These are phyloP conservation scores for Lasiodiplodia sp. DNA, from an alignment of 2,329 filamentous ascomycete species.

Conservation along the genomic window DNA sequence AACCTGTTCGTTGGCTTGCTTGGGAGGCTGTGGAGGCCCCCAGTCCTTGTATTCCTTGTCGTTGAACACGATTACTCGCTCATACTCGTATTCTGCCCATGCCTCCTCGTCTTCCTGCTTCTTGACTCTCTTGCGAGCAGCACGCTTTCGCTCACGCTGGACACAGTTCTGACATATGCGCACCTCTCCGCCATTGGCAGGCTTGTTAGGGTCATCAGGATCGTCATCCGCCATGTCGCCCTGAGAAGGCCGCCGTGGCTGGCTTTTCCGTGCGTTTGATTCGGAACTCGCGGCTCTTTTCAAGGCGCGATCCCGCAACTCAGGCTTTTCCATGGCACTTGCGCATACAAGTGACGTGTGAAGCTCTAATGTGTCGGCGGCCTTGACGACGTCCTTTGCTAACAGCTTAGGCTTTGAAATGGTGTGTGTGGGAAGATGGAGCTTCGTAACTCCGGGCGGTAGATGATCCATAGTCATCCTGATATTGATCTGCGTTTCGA, in stretches of 20 bases:
- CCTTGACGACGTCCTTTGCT: constrained; percentile 73
- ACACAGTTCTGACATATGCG: constrained; percentile 93
- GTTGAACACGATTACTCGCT: constrained; percentile 52
- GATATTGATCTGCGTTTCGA: constrained; percentile 95
- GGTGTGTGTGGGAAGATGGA: constrained; percentile 87
- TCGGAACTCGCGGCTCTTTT: constrained; percentile 60
- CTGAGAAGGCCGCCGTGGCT: constrained; percentile 43
- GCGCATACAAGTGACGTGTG: constrained; percentile 87
- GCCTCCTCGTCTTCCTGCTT: constrained; percentile 90
- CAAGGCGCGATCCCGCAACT: constrained; percentile 72
- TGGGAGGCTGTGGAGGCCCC: constrained; percentile 24
- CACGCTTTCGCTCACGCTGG: constrained; percentile 86
- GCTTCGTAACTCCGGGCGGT: constrained; percentile 75
- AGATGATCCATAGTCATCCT: constrained; percentile 79
- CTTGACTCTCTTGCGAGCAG: constrained; percentile 90
- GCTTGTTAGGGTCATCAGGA: constrained; percentile 72
- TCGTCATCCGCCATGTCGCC: constrained; percentile 53
- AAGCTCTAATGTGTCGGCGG: constrained; percentile 79
- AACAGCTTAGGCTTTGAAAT: constrained; percentile 95
- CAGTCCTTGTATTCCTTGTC: constrained; percentile 47
- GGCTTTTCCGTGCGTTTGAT: constrained; percentile 43
- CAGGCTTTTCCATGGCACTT: constrained; percentile 82
- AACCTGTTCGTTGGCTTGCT: neutral
- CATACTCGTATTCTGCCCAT: constrained; percentile 65
- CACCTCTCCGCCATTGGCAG: constrained; percentile 90